Conservation (phyloP, 1,284 basidiomycete species). For the Violaceomyces palustris region DNA sequence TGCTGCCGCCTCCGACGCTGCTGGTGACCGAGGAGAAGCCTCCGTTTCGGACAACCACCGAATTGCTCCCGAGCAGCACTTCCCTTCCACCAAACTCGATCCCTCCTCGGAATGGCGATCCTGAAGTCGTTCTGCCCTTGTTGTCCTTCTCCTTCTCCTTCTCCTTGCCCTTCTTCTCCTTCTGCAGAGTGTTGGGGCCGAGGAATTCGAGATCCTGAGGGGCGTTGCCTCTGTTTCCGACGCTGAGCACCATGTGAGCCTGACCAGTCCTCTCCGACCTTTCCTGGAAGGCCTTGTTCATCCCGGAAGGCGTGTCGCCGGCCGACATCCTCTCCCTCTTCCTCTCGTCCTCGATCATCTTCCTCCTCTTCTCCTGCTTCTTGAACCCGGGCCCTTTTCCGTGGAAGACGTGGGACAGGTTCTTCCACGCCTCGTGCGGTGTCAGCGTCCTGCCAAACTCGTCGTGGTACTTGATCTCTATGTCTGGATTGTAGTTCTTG, state of each 20-base stretch:
- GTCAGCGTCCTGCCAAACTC: constrained; percentile 77
- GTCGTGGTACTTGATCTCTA: constrained; percentile 94
- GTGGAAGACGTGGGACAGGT: constrained; percentile 50
- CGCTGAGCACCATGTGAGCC: constrained; percentile 51
- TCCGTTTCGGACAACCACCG: too few relatives aligned
- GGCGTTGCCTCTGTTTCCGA: constrained; percentile 40
- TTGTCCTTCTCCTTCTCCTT: too few relatives aligned
- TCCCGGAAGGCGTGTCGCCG: constrained; percentile 48
- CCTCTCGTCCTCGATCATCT: constrained; percentile 45
- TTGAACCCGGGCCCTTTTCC: constrained; percentile 47
- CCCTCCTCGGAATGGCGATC: too few relatives aligned
- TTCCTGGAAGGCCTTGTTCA: constrained; percentile 44
- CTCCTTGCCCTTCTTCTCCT: constrained; percentile 16
- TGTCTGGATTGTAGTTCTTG: constrained; percentile 91
- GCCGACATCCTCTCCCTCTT: constrained; percentile 47
- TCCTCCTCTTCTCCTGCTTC: constrained; percentile 44
- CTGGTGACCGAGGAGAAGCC: too few relatives aligned
- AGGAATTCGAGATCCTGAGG: constrained; percentile 46
- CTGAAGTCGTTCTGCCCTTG: too few relatives aligned
- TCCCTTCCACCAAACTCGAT: too few relatives aligned
- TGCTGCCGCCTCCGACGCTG: too few relatives aligned
- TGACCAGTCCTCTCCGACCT: constrained; percentile 46
- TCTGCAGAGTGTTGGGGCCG: constrained; percentile 16
- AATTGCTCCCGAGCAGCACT: too few relatives aligned
- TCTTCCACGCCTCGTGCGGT: constrained; percentile 68